Conservation (phyloP, 805 yeast species). For the Wickerhamiella azymoides region DNA sequence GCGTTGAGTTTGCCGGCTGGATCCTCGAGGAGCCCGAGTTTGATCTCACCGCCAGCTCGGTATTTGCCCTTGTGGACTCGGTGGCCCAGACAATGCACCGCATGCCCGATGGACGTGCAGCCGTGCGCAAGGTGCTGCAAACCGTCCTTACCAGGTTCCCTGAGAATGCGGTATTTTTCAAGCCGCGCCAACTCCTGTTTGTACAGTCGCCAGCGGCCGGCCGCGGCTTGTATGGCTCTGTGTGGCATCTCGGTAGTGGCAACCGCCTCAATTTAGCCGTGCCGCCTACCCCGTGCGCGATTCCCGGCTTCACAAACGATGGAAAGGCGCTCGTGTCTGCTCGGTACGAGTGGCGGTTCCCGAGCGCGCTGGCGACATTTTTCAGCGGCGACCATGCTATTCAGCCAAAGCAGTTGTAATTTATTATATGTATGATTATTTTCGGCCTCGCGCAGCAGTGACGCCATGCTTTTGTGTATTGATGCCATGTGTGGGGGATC, state of each 20-base stretch:
- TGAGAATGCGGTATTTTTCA: conserved; percentile 2
- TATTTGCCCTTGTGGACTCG: background rate
- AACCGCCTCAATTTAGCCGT: background rate
- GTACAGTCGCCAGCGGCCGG: background rate
- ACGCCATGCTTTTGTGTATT: conserved; percentile 7
- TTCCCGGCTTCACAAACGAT: background rate
- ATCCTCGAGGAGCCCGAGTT: background rate
- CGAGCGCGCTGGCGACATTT: conserved; percentile 2
- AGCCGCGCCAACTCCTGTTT: conserved; percentile 6
- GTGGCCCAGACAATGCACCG: background rate
- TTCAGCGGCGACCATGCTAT: background rate
- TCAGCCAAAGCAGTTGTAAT: background rate
- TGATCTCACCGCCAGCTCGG: background rate
- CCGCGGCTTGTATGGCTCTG: background rate
- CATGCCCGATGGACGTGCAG: background rate
- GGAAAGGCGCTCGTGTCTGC: conserved; percentile 1
- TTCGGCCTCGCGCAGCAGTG: conserved; percentile 13
- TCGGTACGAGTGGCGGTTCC: background rate
- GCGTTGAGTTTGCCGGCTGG: background rate
- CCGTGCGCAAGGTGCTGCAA: conserved; percentile 3
- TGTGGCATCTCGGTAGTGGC: conserved; percentile 3
- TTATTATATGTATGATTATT: conserved; percentile 5
- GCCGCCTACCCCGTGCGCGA: background rate
- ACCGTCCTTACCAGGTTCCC: background rate
- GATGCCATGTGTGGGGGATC: background rate